Evolutionary conservation across 371 early-diverging fungal genomes (phyloP), one percentile per base, ranked within the genome.

Genomic region (Mortierella sp.): DNA sequence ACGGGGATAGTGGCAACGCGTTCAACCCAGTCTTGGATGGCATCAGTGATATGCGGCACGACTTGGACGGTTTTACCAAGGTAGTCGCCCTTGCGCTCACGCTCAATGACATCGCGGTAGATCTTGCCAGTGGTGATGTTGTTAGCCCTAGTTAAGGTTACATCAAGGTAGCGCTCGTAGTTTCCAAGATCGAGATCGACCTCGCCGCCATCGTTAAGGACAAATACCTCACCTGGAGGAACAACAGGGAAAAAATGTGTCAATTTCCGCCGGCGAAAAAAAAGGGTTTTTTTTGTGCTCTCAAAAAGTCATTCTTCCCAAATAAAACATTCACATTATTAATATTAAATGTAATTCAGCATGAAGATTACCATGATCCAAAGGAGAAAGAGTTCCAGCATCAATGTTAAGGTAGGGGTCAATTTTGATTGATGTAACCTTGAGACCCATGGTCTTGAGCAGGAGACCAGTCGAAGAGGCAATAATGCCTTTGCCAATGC

Each of bases 361-460:
- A 47, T 13, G 7, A 42, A 45, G 28, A 34, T 53, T 86, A 92
- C 98, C 99, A 87, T 99, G 99, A 85, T 99, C 99, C 63, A 97
- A 86, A 66, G 99, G 99, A 67, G 92, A 94, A 87, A 99, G 87
- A 31, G 97, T 95, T 79, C 99, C 99, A 63, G 99, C 99, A 85
- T 99, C 99, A 83, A 97, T 98, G 91, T 99, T 99, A 63, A 99
- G 89, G 86, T 99, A 99, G n/a, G 99, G 99, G 85, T 99, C 99
- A 74, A 99, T 99, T 87, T 99, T 99, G 90, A 99, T 97, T 72
- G 98, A 94, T 53, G 99, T 98, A 26, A 99, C 99, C 57, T 90
- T 88, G 70, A 98, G 88, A 34, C 99, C 99, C 70, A 93, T 87
- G 35, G 97, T 94, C 88, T 98, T 96, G 71, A 99, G 91, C 59